phyloP scores from a whole-genome alignment of 441 rosid genomes.

The Raphanus hybrid region DNA sequence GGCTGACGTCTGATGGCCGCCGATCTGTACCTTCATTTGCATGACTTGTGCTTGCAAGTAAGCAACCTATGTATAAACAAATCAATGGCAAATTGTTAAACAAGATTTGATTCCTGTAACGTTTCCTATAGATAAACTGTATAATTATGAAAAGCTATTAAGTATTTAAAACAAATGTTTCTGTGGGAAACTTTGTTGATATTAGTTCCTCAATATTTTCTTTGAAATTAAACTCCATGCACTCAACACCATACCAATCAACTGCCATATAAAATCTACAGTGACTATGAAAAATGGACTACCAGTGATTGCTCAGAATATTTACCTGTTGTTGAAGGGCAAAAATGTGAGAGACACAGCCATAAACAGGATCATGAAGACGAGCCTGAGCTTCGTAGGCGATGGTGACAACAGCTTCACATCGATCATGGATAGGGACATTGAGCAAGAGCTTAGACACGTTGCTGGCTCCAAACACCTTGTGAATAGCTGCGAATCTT shows the following conservation, averaged over 20 bases:
- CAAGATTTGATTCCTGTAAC: background rate
- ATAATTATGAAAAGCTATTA: background rate
- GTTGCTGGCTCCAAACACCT: constrained; percentile 94
- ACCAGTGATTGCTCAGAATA: background rate
- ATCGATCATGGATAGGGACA: constrained; percentile 82
- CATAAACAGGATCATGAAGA: constrained; percentile 90
- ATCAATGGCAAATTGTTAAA: constrained; percentile 15
- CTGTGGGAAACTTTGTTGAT: background rate
- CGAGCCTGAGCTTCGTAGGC: constrained; percentile 97
- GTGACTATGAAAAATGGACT: background rate
- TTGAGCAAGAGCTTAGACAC: constrained; percentile 80
- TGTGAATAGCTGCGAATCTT: constrained; percentile 88
- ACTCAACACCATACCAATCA: background rate
- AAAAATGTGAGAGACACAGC: constrained; percentile 88
- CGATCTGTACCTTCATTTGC: constrained; percentile 80
- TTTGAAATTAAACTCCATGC: background rate
- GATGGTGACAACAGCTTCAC: constrained; percentile 90
- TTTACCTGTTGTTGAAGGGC: constrained; percentile 88
- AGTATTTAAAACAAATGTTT: background rate
- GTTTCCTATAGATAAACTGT: background rate
- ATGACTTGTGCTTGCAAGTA: constrained; percentile 81
- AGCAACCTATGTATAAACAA: constrained; percentile 62
- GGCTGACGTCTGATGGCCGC: constrained; percentile 53
- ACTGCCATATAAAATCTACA: background rate
- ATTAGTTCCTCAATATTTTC: background rate